Evolutionary conservation across 75 land plant species (phyloP).

Genomic region (Adiantum capillusveneris): DNA sequence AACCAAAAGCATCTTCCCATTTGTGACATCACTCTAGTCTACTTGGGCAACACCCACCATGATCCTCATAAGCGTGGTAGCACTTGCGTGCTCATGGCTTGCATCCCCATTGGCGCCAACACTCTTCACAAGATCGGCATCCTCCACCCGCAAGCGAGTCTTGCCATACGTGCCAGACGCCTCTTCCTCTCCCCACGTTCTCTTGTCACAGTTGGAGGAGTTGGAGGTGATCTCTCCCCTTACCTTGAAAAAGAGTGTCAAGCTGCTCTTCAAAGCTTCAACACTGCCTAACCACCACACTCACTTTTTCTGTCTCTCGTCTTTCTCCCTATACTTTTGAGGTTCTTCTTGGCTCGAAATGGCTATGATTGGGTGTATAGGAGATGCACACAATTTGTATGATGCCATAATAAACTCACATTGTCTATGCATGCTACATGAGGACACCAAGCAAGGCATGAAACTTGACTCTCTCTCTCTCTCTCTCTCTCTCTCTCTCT

Average conservation of each 20-base stretch:
- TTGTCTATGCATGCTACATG: too few relatives aligned
- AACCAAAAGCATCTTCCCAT: not conserved
- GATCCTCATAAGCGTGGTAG: not conserved
- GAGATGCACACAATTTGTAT: too few relatives aligned
- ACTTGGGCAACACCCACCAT: not conserved
- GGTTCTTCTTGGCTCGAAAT: too few relatives aligned
- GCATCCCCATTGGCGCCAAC: not conserved
- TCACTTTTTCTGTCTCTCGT: too few relatives aligned
- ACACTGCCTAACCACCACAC: too few relatives aligned
- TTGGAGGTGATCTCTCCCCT: conserved; percentile 4
- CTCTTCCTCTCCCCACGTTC: not conserved
- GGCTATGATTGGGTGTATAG: too few relatives aligned
- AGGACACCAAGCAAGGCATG: too few relatives aligned
- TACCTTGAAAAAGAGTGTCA: not conserved
- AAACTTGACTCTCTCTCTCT: too few relatives aligned
- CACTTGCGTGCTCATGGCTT: conserved; percentile 4
- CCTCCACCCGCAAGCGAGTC: not conserved
- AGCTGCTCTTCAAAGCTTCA: not conserved
- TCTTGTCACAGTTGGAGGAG: not conserved
- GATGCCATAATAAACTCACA: too few relatives aligned
- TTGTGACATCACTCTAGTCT: not conserved
- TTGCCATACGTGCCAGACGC: not conserved
- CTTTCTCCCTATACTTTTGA: too few relatives aligned
- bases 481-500: too few relatives aligned
- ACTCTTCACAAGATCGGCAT: not conserved